Conservation (phyloP, 148 eudicot species). For the Silene conica region DNA sequence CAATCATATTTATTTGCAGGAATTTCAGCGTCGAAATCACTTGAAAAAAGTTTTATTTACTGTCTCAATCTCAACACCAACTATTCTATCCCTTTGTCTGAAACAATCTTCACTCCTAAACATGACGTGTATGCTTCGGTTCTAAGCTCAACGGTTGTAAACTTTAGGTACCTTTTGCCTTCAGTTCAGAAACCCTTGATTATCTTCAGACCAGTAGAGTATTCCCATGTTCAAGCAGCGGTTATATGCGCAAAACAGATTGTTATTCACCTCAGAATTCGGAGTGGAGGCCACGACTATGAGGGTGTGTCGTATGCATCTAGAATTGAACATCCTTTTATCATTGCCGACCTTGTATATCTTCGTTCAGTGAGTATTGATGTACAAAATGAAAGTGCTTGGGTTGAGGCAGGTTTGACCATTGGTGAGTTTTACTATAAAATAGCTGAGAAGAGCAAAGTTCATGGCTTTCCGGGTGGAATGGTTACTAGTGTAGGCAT, state of each 20-base stretch:
- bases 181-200: constrained; percentile 9
- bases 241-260: constrained; percentile 4
- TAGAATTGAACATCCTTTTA: not conserved
- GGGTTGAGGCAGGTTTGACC: constrained; percentile 18
- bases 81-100: not conserved
- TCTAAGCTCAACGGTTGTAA: not conserved
- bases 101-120: not conserved
- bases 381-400: not conserved
- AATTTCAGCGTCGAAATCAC: not conserved
- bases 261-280: constrained; percentile 15
- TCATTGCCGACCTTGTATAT: not conserved
- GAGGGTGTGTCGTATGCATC: constrained; percentile 17
- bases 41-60: not conserved
- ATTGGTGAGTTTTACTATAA: constrained; percentile 1
- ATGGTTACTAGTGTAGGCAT: constrained; percentile 15
- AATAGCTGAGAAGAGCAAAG: constrained; percentile 6
- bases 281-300: constrained; percentile 19
- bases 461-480: constrained; percentile 19
- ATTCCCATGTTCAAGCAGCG: constrained; percentile 14
- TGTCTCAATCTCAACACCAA: constrained; percentile 7
- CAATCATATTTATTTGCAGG: not conserved
- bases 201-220: constrained; percentile 8
- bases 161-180: constrained; percentile 10
- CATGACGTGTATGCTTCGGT: not conserved
- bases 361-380: constrained; percentile 1